These are phyloP conservation scores for Hypomyces perniciosus DNA, from an alignment of 2,329 filamentous ascomycete species.

Conservation along the genomic window DNA sequence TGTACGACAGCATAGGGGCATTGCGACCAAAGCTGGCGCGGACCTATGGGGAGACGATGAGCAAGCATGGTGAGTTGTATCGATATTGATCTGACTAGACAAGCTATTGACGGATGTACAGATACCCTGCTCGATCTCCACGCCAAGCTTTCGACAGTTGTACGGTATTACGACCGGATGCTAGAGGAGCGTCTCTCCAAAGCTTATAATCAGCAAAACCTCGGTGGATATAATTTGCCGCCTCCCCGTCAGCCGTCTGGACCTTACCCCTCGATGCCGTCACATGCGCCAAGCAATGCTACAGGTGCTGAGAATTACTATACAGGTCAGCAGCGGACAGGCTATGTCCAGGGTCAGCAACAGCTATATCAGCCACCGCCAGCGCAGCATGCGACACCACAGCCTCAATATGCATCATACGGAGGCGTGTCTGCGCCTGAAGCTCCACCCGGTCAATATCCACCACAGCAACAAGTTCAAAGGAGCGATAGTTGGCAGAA, in stretches of 20 bases:
- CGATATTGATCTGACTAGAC: not conserved
- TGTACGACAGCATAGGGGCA: slow-evolving; percentile 95
- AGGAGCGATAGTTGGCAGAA: slow-evolving; percentile 47
- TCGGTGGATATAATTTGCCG: slow-evolving; percentile 58
- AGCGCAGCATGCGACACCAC: slow-evolving; percentile 28
- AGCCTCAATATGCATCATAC: slow-evolving; percentile 40
- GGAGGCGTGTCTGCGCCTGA: slow-evolving; percentile 31
- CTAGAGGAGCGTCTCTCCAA: slow-evolving; percentile 90
- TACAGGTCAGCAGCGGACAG: slow-evolving; percentile 57
- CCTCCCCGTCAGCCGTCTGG: slow-evolving; percentile 46
- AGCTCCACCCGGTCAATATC: slow-evolving; percentile 37
- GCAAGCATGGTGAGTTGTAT: slow-evolving; percentile 74
- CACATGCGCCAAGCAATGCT: slow-evolving; percentile 41
- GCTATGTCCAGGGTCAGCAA: slow-evolving; percentile 38
- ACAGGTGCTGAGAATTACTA: slow-evolving; percentile 75
- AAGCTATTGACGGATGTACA: slow-evolving; percentile 30
- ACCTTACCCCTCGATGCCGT: slow-evolving; percentile 66
- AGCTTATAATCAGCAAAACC: slow-evolving; percentile 77
- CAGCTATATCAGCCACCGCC: slow-evolving; percentile 23
- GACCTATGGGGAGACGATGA: slow-evolving; percentile 98
- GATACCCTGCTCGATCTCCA: slow-evolving; percentile 92
- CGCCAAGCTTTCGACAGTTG: slow-evolving; percentile 90
- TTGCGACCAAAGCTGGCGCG: slow-evolving; percentile 88
- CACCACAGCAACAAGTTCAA: slow-evolving; percentile 41
- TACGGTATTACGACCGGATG: slow-evolving; percentile 97